Conservation (phyloP, 2,329 filamentous ascomycete species). For the Trichoderma semiorbis region DNA sequence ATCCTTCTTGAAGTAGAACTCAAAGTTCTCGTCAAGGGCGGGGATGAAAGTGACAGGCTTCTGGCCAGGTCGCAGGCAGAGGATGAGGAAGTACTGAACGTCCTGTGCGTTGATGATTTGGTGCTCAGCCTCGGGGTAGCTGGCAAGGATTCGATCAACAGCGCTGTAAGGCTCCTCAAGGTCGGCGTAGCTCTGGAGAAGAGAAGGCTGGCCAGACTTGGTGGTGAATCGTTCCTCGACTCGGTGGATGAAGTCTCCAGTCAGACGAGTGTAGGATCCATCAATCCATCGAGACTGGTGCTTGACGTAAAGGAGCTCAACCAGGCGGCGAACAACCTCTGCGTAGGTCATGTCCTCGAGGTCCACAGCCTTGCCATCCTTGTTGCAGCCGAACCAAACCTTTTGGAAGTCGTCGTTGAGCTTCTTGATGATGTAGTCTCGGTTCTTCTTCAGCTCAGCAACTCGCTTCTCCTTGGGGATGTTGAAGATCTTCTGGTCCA, state of each 20-base stretch:
- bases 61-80: constrained; percentile 87
- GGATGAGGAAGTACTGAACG: constrained; percentile 90
- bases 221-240: constrained; percentile 93
- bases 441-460: constrained; percentile 81
- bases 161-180: constrained; percentile 76
- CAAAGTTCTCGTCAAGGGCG: constrained; percentile 92
- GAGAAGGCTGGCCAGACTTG: constrained; percentile 66
- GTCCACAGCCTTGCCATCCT: constrained; percentile 74
- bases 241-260: constrained; percentile 93
- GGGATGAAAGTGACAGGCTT: constrained; percentile 98
- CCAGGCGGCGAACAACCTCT: constrained; percentile 81
- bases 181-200: constrained; percentile 87
- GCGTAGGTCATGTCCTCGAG: constrained; percentile 95
- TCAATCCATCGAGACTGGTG: constrained; percentile 93
- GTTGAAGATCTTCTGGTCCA: constrained; percentile 98
- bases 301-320: constrained; percentile 87
- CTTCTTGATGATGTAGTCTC: constrained; percentile 90
- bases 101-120: constrained; percentile 98
- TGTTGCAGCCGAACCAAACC: constrained; percentile 91
- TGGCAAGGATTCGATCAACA: constrained; percentile 72
- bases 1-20: constrained; percentile 99
- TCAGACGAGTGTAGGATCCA: constrained; percentile 73
- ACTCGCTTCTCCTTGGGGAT: constrained; percentile 93
- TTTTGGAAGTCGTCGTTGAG: constrained; percentile 96
- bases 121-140: constrained; percentile 80